These are phyloP conservation scores for Casaregolazyma suthepensis DNA, from an alignment of 1,139 yeast species.

Conservation along the genomic window DNA sequence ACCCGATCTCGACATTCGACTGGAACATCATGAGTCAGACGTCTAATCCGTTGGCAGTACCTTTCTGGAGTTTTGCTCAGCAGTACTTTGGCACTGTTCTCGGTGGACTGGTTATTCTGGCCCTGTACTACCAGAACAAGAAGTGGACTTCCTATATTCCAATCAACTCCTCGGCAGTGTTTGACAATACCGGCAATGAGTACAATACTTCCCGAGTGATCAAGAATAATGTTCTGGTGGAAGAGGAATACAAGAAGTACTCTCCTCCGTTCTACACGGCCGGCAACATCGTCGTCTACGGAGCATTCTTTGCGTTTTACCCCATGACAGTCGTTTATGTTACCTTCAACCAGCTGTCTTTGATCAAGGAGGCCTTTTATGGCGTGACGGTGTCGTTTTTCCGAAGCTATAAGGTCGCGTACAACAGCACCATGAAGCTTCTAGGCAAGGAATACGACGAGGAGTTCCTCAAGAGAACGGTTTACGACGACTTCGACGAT, in stretches of 20 bases:
- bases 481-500: slow-evolving; percentile 43
- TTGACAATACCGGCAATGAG: slow-evolving; percentile 42
- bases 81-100: slow-evolving; percentile 39
- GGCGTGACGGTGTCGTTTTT: slow-evolving; percentile 3
- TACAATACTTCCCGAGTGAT: slow-evolving; percentile 42
- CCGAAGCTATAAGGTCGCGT: slow-evolving; percentile 3
- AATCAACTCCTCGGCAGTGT: slow-evolving; percentile 44
- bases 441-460: background rate
- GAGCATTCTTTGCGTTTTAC: slow-evolving; percentile 52
- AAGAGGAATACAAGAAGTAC: slow-evolving; percentile 28
- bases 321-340: slow-evolving; percentile 34
- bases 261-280: slow-evolving; percentile 57
- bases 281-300: slow-evolving; percentile 48
- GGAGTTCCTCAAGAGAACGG: background rate
- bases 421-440: background rate
- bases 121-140: slow-evolving; percentile 44
- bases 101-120: slow-evolving; percentile 36
- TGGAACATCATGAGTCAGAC: slow-evolving; percentile 41
- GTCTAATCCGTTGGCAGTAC: slow-evolving; percentile 31
- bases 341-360: slow-evolving; percentile 21
- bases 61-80: slow-evolving; percentile 42
- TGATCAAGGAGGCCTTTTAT: slow-evolving; percentile 9
- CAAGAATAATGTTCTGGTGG: slow-evolving; percentile 30
- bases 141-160: slow-evolving; percentile 49
- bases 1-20: slow-evolving; percentile 49